phyloP scores from a whole-genome alignment of 768 basidiomycete species.

The Suillus fuscotomentosus region DNA sequence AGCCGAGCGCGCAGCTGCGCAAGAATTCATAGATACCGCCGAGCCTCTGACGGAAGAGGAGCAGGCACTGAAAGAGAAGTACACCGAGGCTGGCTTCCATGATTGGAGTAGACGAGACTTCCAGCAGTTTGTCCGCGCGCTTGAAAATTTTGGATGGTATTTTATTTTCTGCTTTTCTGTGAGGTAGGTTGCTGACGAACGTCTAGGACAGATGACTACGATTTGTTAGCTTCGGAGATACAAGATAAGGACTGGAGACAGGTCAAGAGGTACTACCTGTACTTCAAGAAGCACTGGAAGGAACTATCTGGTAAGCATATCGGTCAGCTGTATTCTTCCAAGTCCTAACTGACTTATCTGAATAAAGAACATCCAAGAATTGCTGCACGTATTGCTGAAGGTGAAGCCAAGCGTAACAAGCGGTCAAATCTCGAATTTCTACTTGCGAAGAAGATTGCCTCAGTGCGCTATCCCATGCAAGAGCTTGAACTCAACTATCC shows the following conservation, averaged over 20 bases:
- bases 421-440: conserved; percentile 78
- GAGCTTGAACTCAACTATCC: conserved; percentile 95
- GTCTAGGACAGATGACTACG: conserved; percentile 59
- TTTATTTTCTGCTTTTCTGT: conserved; percentile 18
- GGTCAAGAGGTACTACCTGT: conserved; percentile 72
- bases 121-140: conserved; percentile 81
- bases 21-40: conserved; percentile 90
- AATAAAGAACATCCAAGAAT: conserved; percentile 73
- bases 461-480: conserved; percentile 90
- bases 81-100: conserved; percentile 76
- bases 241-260: conserved; percentile 81
- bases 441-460: conserved; percentile 78
- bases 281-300: conserved; percentile 89
- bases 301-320: conserved; percentile 66
- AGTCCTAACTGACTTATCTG: not conserved
- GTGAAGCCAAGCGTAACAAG: conserved; percentile 87
- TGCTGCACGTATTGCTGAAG: conserved; percentile 80
- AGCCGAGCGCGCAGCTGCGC: conserved; percentile 73
- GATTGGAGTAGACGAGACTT: conserved; percentile 94
- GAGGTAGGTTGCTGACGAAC: not conserved
- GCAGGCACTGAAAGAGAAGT: conserved; percentile 72
- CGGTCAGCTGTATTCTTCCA: not conserved
- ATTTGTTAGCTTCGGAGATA: conserved; percentile 77
- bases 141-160: conserved; percentile 82
- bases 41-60: conserved; percentile 92